Evolutionary conservation across 805 yeast species (phyloP).

Genomic region (Metschnikowia koreensis): DNA sequence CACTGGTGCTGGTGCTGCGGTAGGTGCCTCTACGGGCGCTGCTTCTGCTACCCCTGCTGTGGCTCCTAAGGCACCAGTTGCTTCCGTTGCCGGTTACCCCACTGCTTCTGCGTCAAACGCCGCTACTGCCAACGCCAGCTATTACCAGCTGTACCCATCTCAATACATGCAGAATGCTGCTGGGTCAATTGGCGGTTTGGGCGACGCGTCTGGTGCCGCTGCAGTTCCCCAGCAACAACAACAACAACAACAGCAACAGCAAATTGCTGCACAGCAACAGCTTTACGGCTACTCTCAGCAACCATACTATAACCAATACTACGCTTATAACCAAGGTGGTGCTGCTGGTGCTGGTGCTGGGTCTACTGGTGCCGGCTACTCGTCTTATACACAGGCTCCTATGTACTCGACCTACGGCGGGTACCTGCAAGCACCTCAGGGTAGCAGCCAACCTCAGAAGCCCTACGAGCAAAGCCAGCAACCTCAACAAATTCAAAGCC

Average conservation of each 20-base stretch:
- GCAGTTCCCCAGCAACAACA: constrained; percentile 12
- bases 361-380: constrained; percentile 13
- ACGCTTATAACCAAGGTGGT: constrained; percentile 40
- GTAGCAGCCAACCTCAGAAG: constrained; percentile 14
- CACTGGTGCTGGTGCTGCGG: constrained; percentile 2
- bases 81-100: constrained; percentile 8
- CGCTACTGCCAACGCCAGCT: constrained; percentile 9
- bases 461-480: constrained; percentile 15
- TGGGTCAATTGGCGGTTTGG: constrained; percentile 5
- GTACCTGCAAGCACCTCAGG: constrained; percentile 15
- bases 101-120: constrained; percentile 3
- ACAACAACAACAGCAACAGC: constrained; percentile 12
- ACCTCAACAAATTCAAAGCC: constrained; percentile 13
- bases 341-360: constrained; percentile 9
- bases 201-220: constrained; percentile 9
- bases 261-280: constrained; percentile 16
- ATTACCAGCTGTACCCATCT: constrained; percentile 20
- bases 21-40: constrained; percentile 1
- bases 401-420: constrained; percentile 16
- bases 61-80: constrained; percentile 9
- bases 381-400: constrained; percentile 19
- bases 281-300: constrained; percentile 21
- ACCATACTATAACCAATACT: constrained; percentile 39
- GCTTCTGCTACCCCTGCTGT: constrained; percentile 9
- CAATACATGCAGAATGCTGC: constrained; percentile 16